Evolutionary conservation across 208 protist genomes (phyloP).

Genomic region (Trypanosoma lewisi): DNA sequence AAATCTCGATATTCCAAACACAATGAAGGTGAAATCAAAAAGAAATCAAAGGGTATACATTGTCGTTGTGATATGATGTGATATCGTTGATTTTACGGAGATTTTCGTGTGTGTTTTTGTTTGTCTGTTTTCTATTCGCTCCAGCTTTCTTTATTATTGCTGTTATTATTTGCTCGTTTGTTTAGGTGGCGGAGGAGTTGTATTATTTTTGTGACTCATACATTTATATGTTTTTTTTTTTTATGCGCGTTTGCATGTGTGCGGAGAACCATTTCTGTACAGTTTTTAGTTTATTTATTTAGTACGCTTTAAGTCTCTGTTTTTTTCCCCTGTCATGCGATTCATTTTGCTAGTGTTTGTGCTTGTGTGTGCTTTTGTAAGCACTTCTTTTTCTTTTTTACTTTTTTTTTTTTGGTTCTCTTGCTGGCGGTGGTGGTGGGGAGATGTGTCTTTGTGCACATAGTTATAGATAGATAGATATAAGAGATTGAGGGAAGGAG

Average conservation of each 20-base stretch:
- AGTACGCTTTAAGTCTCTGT: not conserved
- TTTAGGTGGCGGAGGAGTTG: not conserved
- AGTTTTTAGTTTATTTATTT: not conserved
- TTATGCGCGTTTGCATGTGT: constrained; percentile 1
- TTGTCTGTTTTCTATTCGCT: constrained; percentile 8
- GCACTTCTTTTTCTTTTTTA: constrained; percentile 1
- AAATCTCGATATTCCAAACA: too few species aligned
- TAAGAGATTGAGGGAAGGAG: not conserved
- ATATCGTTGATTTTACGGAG: not conserved
- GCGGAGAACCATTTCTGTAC: too few species aligned
- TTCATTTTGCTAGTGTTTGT: not conserved
- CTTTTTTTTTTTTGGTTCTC: constrained; percentile 4
- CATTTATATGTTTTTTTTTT: constrained; percentile 4
- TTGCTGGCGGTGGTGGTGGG: not conserved
- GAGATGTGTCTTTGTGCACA: not conserved
- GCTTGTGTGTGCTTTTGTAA: not conserved
- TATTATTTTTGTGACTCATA: not conserved
- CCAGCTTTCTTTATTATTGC: not conserved
- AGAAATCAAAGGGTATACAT: constrained; percentile 39
- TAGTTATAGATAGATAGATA: not conserved
- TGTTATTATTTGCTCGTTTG: not conserved
- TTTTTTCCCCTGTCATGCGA: constrained; percentile 7
- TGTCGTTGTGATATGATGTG: constrained; percentile 63
- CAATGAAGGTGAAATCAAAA: not conserved
- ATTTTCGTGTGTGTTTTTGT: not conserved